Evolutionary conservation across 495 filamentous ascomycete species (phyloP), one percentile per base, ranked within the genome.

Genomic region (Pseudomonodictys pantanalensis): DNA sequence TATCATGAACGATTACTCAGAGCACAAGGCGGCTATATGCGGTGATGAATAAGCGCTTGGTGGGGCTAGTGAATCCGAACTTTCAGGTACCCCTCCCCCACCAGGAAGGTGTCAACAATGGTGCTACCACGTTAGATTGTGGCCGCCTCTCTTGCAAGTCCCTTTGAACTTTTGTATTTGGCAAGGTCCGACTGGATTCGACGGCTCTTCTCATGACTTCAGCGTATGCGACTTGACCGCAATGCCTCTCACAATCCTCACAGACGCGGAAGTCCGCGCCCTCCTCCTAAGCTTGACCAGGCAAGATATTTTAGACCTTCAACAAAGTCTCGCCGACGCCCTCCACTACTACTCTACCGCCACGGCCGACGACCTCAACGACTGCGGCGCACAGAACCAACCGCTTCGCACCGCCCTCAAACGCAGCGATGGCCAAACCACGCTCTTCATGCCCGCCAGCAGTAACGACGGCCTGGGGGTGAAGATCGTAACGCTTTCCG

Each of bases 391-490:
- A 2, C 76, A 79, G 26, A 86, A 89, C 54, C 90, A 96, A 68
- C 92, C 92, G 0, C 82, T 83, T 52, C 82, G 92, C 44, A 88
- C 88, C 0, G 80, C 84, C 0, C 81, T 92, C 44, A 81, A 83
- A 41, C 80, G 80, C 28, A 78, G 74, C 20, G 86, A 89, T 76
- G 87, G 89, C 33, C 82, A 83, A 39, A 95, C 88, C 2, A 96
- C 89, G 0, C 77, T 97, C 28, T 93, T 96, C 71, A 98, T 97
- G 93, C 93, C 93, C 3, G 89, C 89, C 2, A 82, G 75, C 52
- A 82, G 78, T 15, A 78, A 77, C 48, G 73, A 78, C 28, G 81
- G 78, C 0, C 69, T 83, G 12, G 85, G 84, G 8, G 79, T 88
- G 54, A 88, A 88, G 69, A 81, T 86, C 58, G 76, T 87, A 11